Base-by-base conservation (phyloP, 2,329 filamentous ascomycete genomes). In the Beauveria sp. region DNA sequence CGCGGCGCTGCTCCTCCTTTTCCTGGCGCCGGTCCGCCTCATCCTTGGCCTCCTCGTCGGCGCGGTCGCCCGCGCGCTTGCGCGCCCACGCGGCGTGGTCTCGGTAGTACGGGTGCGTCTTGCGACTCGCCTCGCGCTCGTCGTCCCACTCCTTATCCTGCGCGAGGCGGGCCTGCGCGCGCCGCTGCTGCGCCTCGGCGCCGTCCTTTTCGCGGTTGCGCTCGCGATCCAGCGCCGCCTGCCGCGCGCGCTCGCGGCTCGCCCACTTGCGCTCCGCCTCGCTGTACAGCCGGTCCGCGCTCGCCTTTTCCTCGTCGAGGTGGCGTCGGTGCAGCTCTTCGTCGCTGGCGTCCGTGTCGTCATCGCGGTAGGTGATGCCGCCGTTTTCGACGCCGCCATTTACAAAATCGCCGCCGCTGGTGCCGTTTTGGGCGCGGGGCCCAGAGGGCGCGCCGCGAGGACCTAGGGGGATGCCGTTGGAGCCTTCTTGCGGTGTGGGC, bases 181-280 rank as follows among this genome's bases (percentile, higher is more conserved):
- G 84, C 53, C 85, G 82, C 64, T 87, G 83, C 3, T 83, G 73
- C 20, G 85, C 85, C 26, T 84, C 84, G 3, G 84, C 82, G 66
- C 96, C 90, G 55, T 90, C 86, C 64, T 85, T 85, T 69, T 96
- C 91, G 12, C 91, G 87, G 30, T 88, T 88, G 67, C 85, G 87
- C 70, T 97, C 92, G 62, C 94, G 86, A 66, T 96, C 89, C 24
- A 97, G 78, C 0, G 94, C 93, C 5, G 91, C 90, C 16, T 90
- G 89, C 46, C 91, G 84, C 63, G 89, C 89, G 59, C 89, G 85
- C 72, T 99, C 94, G 50, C 92, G 86, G 71, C 96, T 96, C 28
- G 91, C 80, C 93, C 93, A 97, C 64, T 91, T 88, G 34, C 91
- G 86, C 71, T 97, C 91, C 48, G 92, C 88, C 67, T 96, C 92